Evolutionary conservation across 1,284 basidiomycete species (phyloP), one percentile per base, ranked within the genome.

Genomic region (Leccinum ponderosum): DNA sequence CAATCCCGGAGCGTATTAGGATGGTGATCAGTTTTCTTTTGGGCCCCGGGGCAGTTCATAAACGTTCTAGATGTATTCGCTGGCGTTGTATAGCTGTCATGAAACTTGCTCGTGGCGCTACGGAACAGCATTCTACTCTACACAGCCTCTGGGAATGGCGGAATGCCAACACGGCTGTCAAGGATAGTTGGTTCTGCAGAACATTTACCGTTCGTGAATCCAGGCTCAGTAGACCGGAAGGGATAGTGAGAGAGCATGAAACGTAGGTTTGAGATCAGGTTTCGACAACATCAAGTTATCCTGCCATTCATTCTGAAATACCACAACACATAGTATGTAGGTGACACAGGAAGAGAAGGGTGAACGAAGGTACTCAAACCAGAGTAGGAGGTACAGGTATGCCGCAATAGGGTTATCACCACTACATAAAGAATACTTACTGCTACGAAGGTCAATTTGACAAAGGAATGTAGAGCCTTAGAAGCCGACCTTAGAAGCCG

Each of bases 401-500:
- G 58, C 56, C 55, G 57, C 57, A 68, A 59, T 57, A 56, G 29
- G 52, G 52, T 57, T 47, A 57, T 56, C 44, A 55, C 50, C 60
- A 9, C 12, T 58, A 44, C 66, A 33, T 31, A 56, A 61, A 68
- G 5, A 53, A 68, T 48, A 62, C 29, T n/a, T 29, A 27, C 17
- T 58, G 42, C 35, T 57, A 56, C 17, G 25, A 59, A 62, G 29
- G 12, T 67, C 56, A 73, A 37, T 55, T 48, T 29, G 6, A 58
- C 20, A 35, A 17, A 22, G 12, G 51, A 56, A 39, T 31, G 57
- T 29, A 39, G 64, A 9, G n/a, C 47, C 25, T 42, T 42, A 22
- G 33, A 20, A 48, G 3, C 7, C n/a, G 53, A 52, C 33, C 15
- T 53, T 27, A 55, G 27, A 44, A 39, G 37, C 90, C 90, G 65